Evolutionary conservation across 225 moss, liverwort and hornwort species (phyloP), one percentile per base, ranked within the genome.

Genomic region (Pseudisothecium myosuroides): DNA sequence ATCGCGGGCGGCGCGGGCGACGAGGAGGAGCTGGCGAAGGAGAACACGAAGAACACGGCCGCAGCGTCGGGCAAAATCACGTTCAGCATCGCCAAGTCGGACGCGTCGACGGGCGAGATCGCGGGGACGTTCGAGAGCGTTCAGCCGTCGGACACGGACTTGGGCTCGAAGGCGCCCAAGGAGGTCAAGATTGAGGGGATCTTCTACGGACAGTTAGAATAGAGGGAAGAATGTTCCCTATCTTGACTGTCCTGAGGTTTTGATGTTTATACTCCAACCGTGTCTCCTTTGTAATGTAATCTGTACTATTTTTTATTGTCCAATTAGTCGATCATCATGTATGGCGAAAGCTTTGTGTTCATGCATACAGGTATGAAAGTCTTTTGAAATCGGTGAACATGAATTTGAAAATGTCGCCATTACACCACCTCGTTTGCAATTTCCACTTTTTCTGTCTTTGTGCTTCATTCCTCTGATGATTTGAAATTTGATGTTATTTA

Each of bases 111-210:
- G 22, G 95, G 96, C 39, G 97, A 97, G 93, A 93, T 97, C 64
- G 95, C 90, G 3, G 97, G 97, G 85, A 93, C 94, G 6, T 97
- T 97, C 47, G 94, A 95, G 90, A 96, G 96, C 85, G 36, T 97
- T 43, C 97, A 97, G 94, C 97, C 97, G 14, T 97, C 97, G 2
- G 97, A 97, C 68, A 97, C 97, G 21, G 97, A 97, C 37, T 92
- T 97, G 92, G 97, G 97, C 8, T 96, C 97, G 67, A 97, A 97
- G 88, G 92, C 93, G 12, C 97, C 97, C 55, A 97, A 97, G 94
- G 97, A 97, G 60, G 97, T 97, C 39, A 95, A 95, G 92, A 97
- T 97, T 47, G 89, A 90, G 85, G 97, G 97, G 26, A 94, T 96
- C 64, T 97, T 94, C 92, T 97, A 97, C 66, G 97, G 82, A 31